These are phyloP conservation scores for Aspergillus affinis DNA, from an alignment of 495 filamentous ascomycete species.

Conservation along the genomic window DNA sequence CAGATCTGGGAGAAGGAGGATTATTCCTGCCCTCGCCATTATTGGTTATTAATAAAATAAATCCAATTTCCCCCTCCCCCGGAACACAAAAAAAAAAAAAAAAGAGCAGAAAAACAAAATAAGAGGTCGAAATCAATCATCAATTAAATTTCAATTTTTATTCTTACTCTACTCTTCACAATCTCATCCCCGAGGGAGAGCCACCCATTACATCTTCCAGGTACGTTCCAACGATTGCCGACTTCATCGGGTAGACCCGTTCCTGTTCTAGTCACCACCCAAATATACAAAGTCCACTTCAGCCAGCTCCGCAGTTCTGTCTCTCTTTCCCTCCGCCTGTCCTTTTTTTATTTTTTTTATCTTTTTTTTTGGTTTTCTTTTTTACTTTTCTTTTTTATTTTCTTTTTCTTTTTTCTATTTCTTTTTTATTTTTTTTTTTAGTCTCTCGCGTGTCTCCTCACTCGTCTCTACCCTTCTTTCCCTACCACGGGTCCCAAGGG, in stretches of 20 bases:
- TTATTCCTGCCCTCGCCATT: slow-evolving; percentile 7
- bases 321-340: slow-evolving; percentile 6
- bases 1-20: slow-evolving; percentile 6
- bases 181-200: background rate
- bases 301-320: slow-evolving; percentile 15
- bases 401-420: slow-evolving; percentile 15
- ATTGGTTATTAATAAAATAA: slow-evolving; percentile 4
- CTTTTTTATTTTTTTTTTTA: slow-evolving; percentile 9
- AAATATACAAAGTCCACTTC: slow-evolving; percentile 10
- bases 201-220: slow-evolving; percentile 2
- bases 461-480: background rate
- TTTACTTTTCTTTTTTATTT: slow-evolving; percentile 10
- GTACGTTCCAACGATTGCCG: slow-evolving; percentile 7
- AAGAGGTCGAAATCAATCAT: background rate
- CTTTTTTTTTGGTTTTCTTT: slow-evolving; percentile 12
- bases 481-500: slow-evolving; percentile 2
- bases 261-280: slow-evolving; percentile 7
- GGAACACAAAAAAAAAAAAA: background rate
- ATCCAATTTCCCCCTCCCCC: background rate
- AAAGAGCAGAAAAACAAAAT: slow-evolving; percentile 3
- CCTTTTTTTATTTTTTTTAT: slow-evolving; percentile 1
- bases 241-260: slow-evolving; percentile 10
- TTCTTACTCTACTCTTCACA: slow-evolving; percentile 2
- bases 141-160: background rate
- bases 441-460: slow-evolving; percentile 3